Evolutionary conservation across 2,329 filamentous ascomycete species (phyloP).

Genomic region (Aphanoascus verrucosus): DNA sequence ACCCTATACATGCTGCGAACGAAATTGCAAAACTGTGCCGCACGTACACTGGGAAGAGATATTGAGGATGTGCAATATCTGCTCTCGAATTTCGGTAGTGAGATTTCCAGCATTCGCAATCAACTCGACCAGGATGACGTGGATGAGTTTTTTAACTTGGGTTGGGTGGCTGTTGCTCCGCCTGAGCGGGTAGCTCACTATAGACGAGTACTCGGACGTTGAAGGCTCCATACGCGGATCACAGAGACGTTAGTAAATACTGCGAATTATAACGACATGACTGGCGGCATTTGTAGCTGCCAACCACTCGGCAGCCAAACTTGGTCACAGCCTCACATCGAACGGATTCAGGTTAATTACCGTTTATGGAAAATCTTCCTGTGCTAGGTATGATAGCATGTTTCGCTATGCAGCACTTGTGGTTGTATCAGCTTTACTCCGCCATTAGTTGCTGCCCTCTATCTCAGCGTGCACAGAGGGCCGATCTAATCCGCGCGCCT

Average conservation of each 20-base stretch:
- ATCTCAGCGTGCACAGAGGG: too few relatives aligned
- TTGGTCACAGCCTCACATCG: too few relatives aligned
- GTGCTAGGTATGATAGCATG: too few relatives aligned
- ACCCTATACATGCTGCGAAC: not conserved
- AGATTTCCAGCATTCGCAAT: not conserved
- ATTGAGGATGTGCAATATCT: not conserved
- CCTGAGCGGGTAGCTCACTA: not conserved
- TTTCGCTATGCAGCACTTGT: too few relatives aligned
- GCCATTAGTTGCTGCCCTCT: not conserved
- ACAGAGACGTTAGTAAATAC: not conserved
- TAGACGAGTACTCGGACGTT: not conserved
- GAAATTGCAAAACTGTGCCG: not conserved
- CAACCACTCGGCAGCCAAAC: too few relatives aligned
- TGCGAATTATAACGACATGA: too few relatives aligned
- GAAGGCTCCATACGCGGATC: not conserved
- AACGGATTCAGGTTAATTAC: too few relatives aligned
- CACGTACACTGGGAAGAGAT: not conserved
- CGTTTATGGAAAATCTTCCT: too few relatives aligned
- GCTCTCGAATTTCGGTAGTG: not conserved
- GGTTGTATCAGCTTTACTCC: not conserved
- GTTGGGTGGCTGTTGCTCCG: not conserved
- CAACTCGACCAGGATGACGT: not conserved
- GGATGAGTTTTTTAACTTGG: not conserved
- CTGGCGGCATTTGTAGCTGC: too few relatives aligned
- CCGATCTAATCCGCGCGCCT: not conserved